Base-by-base conservation (phyloP, 148 eudicot genomes). In the Bassia scoparia region DNA sequence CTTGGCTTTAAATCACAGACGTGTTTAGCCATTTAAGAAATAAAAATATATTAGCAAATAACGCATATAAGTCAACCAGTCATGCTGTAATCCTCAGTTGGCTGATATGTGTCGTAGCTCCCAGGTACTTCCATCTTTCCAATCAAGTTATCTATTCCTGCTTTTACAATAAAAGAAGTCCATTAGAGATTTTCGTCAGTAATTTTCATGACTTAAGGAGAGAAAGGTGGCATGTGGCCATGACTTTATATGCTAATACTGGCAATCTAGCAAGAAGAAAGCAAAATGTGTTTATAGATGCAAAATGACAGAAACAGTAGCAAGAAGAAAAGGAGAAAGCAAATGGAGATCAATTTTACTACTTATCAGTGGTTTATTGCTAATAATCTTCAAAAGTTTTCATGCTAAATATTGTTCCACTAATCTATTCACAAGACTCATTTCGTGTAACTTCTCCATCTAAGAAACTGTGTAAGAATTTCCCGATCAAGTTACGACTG, bases 81-180 rank as follows among this genome's bases (percentile, higher is more conserved):
- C 92, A 86, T 80, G 82, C 77, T 83, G 80, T 86, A 87, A 70
- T 89, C 89, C 17, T 89, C 95, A 20, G 80, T 65, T 48, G 83
- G 80, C 82, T 82, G 72, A 52, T 84, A 89, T 17, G 79, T 61
- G 67, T 74, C 77, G 67, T 86, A 89, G 76, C 71, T 84, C 26
- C 85, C 87, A 0, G 89, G 85, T 7, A 79, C 78, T 82, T 89
- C 91, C 85, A 89, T 86, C 81, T 89, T 87, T 31, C 85, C 87
- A 13, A 86, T 83, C 71, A 87, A 76, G 62, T 87, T 87, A 75
- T 89, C 95, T 26, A 89, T 78, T 79, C 95, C 91, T 89, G 86
- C 81, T 83, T 68, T 67, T 37, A 56, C 53, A 48, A 54, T 33
- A 20, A 72, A 14, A 18, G 26, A 3, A 43, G 23, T 5, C 15